Base-by-base conservation (phyloP, 2,329 filamentous ascomycete genomes). In the Sarocladium strictum region DNA sequence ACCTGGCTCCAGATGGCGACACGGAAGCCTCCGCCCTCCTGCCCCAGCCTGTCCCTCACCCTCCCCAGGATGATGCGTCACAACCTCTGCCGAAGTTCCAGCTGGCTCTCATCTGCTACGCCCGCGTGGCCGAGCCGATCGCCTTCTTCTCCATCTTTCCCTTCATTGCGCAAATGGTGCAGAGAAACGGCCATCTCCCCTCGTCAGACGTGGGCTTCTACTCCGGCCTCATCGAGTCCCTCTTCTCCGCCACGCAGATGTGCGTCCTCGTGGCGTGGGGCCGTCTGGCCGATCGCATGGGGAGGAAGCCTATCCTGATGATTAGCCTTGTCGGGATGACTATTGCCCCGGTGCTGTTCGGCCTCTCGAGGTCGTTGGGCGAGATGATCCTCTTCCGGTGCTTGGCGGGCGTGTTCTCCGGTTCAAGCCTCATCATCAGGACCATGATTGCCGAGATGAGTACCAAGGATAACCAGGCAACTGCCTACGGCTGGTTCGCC, bases 111-210 rank as follows among this genome's bases (percentile, higher is more conserved):
- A 80, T 94, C 12, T 93, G 89, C 73, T 88, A 84, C 65, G 84
- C 85, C 1, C 82, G 88, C 5, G 65, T 89, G 24, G 75, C 89
- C 43, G 89, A 93, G 63, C 88, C 89, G 1, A 78, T 92, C 38
- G 86, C 87, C n/a, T 93, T 90, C 72, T 93, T 92, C 73, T 83
- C 78, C 65, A 90, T 93, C 66, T 88, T 93, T 62, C 87, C 89
- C 1, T 93, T 88, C 69, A 80, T 94, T 68, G 89, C 85, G 63
- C 75, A 86, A 64, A 93, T 93, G 89, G 83, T 89, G 35, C 74
- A 81, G 67, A 75, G 80, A 55, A 86, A 84, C 56, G 87, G 87
- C 10, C 63, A 75, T 11, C 69, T 93, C 2, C 67, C 76, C 1
- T 72, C 81, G 43, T 71, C 78, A n/a, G 85, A 90, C 65, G 83